Evolutionary conservation across 257 asterid genomes (phyloP), one percentile per base, ranked within the genome.

Genomic region (Nicotiana tabacum): DNA sequence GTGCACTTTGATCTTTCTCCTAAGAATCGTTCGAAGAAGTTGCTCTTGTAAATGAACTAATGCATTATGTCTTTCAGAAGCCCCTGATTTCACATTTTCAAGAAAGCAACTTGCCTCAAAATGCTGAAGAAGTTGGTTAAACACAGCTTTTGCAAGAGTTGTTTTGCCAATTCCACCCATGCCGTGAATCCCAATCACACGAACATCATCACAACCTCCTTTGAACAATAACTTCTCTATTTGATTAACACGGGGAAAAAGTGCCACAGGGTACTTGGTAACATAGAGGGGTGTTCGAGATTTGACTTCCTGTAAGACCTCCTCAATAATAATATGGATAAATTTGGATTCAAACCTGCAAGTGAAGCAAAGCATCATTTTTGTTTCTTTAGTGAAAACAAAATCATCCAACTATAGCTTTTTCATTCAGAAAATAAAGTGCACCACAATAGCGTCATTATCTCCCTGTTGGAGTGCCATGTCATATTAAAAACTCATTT

Each of bases 51-150:
- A 72, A 35, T n/a, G 30, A 72, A 72, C 30, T 35, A 72, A n/a
- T 24, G 30, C 79, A 72, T n/a, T n/a, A n/a, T 2, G 9, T 21
- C 27, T n/a, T 16, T 37, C 58, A 2, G 29, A 17, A 43, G 27
- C 79, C 29, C 24, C 55, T 21, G 30, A 35, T 17, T 12, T 46
- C 27, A 16, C 62, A 56, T 56, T 72, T 21, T 46, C 58, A 72
- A 72, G 79, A 72, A 72, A 72, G 48, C 79, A 72, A 21, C 79
- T 35, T 33, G 16, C 48, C n/a, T 72, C 79, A 21, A 72, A 72
- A 27, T n/a, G 55, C 55, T 46, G 32, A 72, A 43, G 16, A 43
- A 72, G 18, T 1, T 15, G 56, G 24, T 72, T 72, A 21, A 15
- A 72, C 18, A 43, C 79, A 33, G 9, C 37, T 72, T 72, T 39